Conservation (phyloP, 139 green algal species). For the Ettlia oleoabundans region DNA sequence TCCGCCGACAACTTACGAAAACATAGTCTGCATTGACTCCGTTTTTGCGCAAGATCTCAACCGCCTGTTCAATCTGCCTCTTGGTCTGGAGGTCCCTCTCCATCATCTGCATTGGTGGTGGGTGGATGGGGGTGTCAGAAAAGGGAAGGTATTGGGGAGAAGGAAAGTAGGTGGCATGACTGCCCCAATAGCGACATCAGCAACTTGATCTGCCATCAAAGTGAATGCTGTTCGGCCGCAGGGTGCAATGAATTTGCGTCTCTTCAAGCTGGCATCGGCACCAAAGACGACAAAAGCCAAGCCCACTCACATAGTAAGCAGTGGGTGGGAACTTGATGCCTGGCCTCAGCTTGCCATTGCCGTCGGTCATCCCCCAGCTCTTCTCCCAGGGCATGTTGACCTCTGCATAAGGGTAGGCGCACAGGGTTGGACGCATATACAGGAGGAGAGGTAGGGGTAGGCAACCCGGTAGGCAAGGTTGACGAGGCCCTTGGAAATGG, state of each 20-base stretch:
- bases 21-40: not conserved
- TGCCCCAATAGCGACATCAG: too few relatives aligned
- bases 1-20: not conserved
- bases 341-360: not conserved
- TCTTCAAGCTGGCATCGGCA: not conserved
- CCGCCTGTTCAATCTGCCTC: slow-evolving; percentile 14
- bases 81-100: slow-evolving; percentile 6
- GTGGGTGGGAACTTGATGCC: slow-evolving; percentile 8
- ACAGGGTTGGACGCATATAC: not conserved
- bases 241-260: not conserved
- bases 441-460: not conserved
- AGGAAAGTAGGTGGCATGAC: not conserved
- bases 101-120: too few relatives aligned
- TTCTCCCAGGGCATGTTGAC: slow-evolving; percentile 20
- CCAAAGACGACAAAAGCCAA: not conserved
- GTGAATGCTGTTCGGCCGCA: too few relatives aligned
- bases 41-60: not conserved
- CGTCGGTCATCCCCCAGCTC: slow-evolving; percentile 8
- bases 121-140: not conserved
- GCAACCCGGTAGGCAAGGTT: not conserved
- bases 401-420: not conserved
- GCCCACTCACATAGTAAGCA: not conserved
- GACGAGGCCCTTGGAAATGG: too few relatives aligned
- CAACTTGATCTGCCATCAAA: too few relatives aligned
- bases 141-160: not conserved